A percentile compares a stretch with the other conserved stretches of the same genome.
Evolutionary conservation across 176 grass and related monocot species (phyloP).

Genomic region (Echinochloa phyllopogon): DNA sequence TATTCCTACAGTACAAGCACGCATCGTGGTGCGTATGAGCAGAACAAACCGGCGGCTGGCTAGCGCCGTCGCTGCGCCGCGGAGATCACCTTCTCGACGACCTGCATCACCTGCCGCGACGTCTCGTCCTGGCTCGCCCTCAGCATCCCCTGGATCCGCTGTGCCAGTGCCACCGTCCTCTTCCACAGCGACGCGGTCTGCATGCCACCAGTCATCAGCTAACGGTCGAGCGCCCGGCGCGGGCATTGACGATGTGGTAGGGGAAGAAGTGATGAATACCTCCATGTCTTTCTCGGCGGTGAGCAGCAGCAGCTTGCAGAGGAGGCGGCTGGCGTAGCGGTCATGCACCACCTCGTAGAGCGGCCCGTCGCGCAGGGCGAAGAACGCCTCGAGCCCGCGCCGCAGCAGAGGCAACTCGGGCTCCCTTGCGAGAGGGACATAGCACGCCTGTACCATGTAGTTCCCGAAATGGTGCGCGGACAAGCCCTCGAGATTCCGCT

Average conservation of each 20-base stretch:
- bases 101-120: not conserved
- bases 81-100: not conserved
- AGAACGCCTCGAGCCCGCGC: conserved; percentile 16
- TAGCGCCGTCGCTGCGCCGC: no score
- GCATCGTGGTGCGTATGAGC: not conserved
- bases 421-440: not conserved
- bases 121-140: not conserved
- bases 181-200: not conserved
- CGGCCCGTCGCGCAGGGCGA: not conserved
- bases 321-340: not conserved
- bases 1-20: not conserved
- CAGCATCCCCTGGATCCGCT: not conserved
- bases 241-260: not conserved
- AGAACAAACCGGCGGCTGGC: not conserved
- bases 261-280: not conserved
- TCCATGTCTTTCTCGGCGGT: accelerated
- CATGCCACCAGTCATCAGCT: not conserved
- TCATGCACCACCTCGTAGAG: not conserved
- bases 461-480: not conserved
- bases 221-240: not conserved
- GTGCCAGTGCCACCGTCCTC: not conserved
- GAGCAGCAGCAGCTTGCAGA: not conserved
- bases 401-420: not conserved
- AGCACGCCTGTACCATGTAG: conserved; percentile 45
- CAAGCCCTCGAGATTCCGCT: not conserved